Evolutionary conservation across 805 yeast genomes (phyloP), one percentile per base, ranked within the genome.

Genomic region (Grigorovia humatica): DNA sequence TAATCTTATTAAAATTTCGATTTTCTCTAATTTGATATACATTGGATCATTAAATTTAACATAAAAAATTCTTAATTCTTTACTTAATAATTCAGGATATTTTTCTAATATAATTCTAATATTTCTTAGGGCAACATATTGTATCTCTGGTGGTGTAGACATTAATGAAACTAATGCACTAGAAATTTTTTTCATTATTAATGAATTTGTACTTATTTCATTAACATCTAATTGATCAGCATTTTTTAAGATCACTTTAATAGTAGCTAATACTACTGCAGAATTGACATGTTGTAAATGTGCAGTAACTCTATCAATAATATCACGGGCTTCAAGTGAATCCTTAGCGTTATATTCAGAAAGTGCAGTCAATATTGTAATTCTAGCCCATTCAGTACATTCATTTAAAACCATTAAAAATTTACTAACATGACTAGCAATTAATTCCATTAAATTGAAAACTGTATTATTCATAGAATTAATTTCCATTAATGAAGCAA

Each of bases 331-430:
- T 64, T 90, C 96, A 15, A 76, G 72, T 2, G 71, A 65, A 46
- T 75, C 78, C 1, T 64, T 60, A 0, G 95, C 74, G 5, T 72
- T 64, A 65, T 83, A 91, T 46, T 84, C 90, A 7, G 88, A 76
- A 56, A 93, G 70, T 1, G 96, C 89, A 1, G 86, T 80, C 53
- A 93, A 74, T 45, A 93, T 86, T 1, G 97, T 80, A 57, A 93
- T 85, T 62, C 99, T 79, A 11, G 99, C 99, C 99, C 99, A 93
- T 71, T 93, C 99, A 0, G 98, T 90, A 70, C 98, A 91, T 70
- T 93, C 99, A 67, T 91, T 91, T 57, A 93, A 74, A 13, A 96
- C 95, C 58, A 82, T 74, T 54, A 93, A 73, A 54, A 93, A 76
- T 65, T 82, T 85, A 52, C 77, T 74, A 49, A 82, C 64, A 50